Conservation (phyloP, 495 filamentous ascomycete species). For the Ramalina peruviana region DNA sequence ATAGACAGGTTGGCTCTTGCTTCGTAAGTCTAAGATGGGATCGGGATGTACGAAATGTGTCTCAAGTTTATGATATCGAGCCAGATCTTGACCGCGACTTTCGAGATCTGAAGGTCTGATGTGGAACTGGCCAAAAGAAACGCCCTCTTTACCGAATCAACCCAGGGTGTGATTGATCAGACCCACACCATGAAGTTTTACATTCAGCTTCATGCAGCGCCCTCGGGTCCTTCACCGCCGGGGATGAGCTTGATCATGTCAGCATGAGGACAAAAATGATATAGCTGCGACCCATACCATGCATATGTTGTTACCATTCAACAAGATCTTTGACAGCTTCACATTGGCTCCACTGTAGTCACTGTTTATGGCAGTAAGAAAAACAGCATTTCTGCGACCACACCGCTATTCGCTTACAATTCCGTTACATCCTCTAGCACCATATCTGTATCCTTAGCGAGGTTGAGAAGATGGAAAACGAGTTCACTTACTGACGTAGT, state of each 20-base stretch:
- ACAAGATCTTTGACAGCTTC: slow-evolving; percentile 80
- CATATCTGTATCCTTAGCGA: slow-evolving; percentile 55
- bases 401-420: slow-evolving; percentile 50
- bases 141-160: no score
- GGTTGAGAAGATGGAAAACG: not conserved
- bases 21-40: not conserved
- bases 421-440: slow-evolving; percentile 94
- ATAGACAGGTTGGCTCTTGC: not conserved
- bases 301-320: slow-evolving; percentile 99
- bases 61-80: no score
- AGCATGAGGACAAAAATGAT: not conserved
- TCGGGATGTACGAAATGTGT: no score
- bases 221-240: slow-evolving; percentile 62
- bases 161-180: no score
- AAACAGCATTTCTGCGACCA: not conserved
- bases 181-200: not conserved
- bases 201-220: slow-evolving; percentile 7
- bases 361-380: slow-evolving; percentile 29
- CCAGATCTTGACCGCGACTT: no score
- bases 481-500: slow-evolving; percentile 88
- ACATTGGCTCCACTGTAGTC: slow-evolving; percentile 77
- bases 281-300: slow-evolving; percentile 49
- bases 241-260: slow-evolving; percentile 54
- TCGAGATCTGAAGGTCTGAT: no score
- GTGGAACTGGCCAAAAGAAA: no score